phyloP scores from a whole-genome alignment of 2,329 filamentous ascomycete genomes.

The Thermoascus crustaceus region DNA sequence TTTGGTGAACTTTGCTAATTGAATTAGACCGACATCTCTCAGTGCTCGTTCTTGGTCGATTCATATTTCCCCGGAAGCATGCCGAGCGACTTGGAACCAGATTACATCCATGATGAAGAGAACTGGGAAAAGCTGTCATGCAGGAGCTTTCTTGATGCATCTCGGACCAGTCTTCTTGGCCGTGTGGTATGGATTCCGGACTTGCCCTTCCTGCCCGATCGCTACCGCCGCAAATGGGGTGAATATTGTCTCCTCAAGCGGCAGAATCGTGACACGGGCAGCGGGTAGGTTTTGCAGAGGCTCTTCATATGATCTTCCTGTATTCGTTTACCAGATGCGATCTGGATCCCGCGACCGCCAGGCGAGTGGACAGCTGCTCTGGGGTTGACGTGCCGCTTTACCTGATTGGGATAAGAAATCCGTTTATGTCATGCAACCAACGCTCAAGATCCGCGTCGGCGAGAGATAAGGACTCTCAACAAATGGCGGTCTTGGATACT shows the following conservation, averaged over 20 bases:
- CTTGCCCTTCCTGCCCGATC: constrained; percentile 58
- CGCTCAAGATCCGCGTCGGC: constrained; percentile 11
- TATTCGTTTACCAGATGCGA: background rate
- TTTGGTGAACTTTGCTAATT: constrained; percentile 10
- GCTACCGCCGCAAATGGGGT: constrained; percentile 71
- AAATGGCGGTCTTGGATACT: background rate
- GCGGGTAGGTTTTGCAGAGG: constrained; percentile 3
- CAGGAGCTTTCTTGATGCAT: constrained; percentile 70
- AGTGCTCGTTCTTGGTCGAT: constrained; percentile 80
- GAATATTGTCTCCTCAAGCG: constrained; percentile 74
- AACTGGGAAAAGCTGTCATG: constrained; percentile 74
- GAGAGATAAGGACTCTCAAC: background rate
- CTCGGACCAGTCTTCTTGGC: constrained; percentile 62
- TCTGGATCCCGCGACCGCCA: too few relatives aligned
- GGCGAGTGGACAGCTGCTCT: too few relatives aligned
- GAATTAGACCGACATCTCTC: constrained; percentile 54
- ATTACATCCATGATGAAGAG: constrained; percentile 65
- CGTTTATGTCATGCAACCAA: constrained; percentile 8
- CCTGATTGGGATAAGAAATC: constrained; percentile 32
- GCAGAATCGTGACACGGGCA: constrained; percentile 22
- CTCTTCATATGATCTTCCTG: background rate
- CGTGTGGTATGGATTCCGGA: constrained; percentile 78
- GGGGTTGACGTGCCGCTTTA: constrained; percentile 15
- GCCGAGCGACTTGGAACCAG: constrained; percentile 64
- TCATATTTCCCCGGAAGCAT: constrained; percentile 61